Evolutionary conservation across 768 basidiomycete species (phyloP).

Genomic region (Lactifluus echinatus): DNA sequence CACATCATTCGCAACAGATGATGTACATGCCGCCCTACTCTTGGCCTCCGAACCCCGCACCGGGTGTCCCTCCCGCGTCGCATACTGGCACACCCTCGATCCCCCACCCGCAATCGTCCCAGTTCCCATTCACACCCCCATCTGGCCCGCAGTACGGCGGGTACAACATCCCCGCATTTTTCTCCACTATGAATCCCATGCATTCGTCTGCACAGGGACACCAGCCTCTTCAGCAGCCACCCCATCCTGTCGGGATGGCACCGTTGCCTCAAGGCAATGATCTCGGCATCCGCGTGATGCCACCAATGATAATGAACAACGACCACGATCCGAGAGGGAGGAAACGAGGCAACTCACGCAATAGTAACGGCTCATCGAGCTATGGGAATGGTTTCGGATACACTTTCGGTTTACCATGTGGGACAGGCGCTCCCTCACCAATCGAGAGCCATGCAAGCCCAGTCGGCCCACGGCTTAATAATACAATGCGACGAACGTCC

Average conservation of each 20-base stretch:
- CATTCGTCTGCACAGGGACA: conserved; percentile 16
- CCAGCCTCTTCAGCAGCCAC: conserved; percentile 21
- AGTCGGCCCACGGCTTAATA: conserved; percentile 58
- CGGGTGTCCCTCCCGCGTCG: conserved; percentile 27
- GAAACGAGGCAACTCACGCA: conserved; percentile 21
- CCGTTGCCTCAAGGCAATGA: conserved; percentile 14
- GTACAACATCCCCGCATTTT: conserved; percentile 7
- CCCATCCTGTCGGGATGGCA: conserved; percentile 26
- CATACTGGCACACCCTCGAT: conserved; percentile 29
- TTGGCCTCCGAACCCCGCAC: conserved; percentile 9
- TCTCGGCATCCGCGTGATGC: conserved; percentile 26
- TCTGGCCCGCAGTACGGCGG: conserved; percentile 27
- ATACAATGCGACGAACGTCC: conserved; percentile 38
- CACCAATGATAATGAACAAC: conserved; percentile 26
- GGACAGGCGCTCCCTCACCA: background rate
- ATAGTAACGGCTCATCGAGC: conserved; percentile 41
- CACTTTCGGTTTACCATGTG: conserved; percentile 26
- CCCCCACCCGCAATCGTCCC: conserved; percentile 27
- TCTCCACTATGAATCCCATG: conserved; percentile 7
- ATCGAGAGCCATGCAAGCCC: conserved; percentile 31
- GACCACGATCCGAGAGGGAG: conserved; percentile 27
- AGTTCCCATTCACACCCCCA: conserved; percentile 26
- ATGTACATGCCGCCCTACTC: conserved; percentile 25
- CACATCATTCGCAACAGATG: conserved; percentile 31
- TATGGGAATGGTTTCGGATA: conserved; percentile 58